Conservation (phyloP, 73 alveolate genomes). For the Blepharisma stoltei region DNA sequence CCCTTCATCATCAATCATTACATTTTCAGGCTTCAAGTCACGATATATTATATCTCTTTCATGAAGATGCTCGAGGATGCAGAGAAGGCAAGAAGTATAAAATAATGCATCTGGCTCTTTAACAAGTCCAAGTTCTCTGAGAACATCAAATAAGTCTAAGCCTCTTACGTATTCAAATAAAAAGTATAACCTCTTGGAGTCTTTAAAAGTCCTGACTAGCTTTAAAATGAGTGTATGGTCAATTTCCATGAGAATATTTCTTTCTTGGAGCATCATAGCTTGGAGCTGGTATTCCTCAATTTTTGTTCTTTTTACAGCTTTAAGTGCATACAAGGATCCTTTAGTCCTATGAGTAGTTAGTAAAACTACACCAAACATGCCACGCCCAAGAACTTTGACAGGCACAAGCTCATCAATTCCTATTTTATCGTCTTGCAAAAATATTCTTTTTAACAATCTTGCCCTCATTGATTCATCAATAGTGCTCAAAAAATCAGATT, state of each 20-base stretch:
- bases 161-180: conserved; percentile 51
- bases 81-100: conserved; percentile 34
- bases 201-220: conserved; percentile 42
- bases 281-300: conserved; percentile 36
- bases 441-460: conserved; percentile 3
- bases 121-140: conserved; percentile 49
- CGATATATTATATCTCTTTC: conserved; percentile 51
- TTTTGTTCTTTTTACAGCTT: conserved; percentile 37
- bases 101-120: conserved; percentile 41
- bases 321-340: conserved; percentile 39
- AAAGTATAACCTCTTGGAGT: conserved; percentile 36
- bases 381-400: conserved; percentile 39
- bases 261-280: conserved; percentile 38
- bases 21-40: conserved; percentile 75
- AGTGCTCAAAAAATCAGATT: conserved; percentile 50
- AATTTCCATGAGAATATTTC: conserved; percentile 32
- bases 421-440: conserved; percentile 25
- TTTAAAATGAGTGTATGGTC: conserved; percentile 48
- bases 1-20: conserved; percentile 74
- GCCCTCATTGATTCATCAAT: conserved; percentile 51
- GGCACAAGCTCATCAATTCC: conserved; percentile 36
- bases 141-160: conserved; percentile 49
- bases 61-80: conserved; percentile 60
- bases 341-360: conserved; percentile 37
- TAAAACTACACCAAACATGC: conserved; percentile 48